phyloP scores from a whole-genome alignment of 2,329 filamentous ascomycete genomes.

The Dendrostoma leiphaemia region DNA sequence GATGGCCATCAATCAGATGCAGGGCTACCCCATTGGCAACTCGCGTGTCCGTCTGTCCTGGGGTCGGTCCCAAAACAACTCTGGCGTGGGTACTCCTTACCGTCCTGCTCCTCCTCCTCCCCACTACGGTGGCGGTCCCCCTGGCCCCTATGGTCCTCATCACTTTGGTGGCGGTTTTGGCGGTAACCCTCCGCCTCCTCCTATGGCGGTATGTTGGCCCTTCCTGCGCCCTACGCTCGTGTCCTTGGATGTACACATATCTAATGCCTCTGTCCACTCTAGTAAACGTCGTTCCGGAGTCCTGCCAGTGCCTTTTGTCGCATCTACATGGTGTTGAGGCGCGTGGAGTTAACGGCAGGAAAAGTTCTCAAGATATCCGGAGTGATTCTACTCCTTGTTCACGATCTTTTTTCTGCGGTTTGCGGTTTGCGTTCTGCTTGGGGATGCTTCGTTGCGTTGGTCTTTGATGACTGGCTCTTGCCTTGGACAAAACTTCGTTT shows the following conservation, averaged over 20 bases:
- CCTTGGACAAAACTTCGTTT: neutral
- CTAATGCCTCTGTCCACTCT: neutral
- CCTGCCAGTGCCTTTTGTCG: slow-evolving; percentile 20
- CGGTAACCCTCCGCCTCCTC: slow-evolving; percentile 16
- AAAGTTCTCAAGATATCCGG: slow-evolving; percentile 20
- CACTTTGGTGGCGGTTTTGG: slow-evolving; percentile 40
- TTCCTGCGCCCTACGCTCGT: slow-evolving; percentile 4
- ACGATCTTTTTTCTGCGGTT: slow-evolving; percentile 16
- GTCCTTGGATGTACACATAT: neutral
- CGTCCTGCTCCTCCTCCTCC: slow-evolving; percentile 76
- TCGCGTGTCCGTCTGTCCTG: slow-evolving; percentile 95
- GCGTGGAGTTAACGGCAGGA: slow-evolving; percentile 20
- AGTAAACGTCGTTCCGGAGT: slow-evolving; percentile 16
- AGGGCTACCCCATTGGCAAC: slow-evolving; percentile 98
- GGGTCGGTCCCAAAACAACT: slow-evolving; percentile 99
- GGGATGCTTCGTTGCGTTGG: slow-evolving; percentile 13
- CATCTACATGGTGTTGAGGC: slow-evolving; percentile 21
- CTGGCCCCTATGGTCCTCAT: slow-evolving; percentile 44
- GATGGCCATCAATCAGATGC: slow-evolving; percentile 99
- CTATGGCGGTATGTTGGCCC: slow-evolving; percentile 16
- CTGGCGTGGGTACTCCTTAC: slow-evolving; percentile 94
- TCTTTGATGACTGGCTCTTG: neutral
- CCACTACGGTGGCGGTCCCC: slow-evolving; percentile 45
- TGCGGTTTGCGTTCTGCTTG: slow-evolving; percentile 15
- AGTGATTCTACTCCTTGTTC: slow-evolving; percentile 14